These are phyloP conservation scores for Metschnikowia cerradonensis DNA, from an alignment of 805 yeast genomes.

Conservation along the genomic window DNA sequence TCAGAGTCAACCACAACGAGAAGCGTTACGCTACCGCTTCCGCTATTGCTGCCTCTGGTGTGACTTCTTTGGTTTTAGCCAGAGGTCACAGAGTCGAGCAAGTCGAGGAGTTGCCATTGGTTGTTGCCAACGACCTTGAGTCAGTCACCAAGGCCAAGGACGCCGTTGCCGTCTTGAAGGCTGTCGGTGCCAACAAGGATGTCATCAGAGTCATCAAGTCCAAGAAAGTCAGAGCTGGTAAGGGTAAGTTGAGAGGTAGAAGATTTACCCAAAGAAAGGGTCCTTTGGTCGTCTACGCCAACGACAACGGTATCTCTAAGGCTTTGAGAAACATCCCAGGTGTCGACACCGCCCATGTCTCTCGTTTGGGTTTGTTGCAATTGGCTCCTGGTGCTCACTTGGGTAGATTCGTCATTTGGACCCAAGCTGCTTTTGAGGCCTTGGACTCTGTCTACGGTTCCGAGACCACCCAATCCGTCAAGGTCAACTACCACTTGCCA, in stretches of 20 bases:
- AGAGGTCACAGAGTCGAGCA: constrained; percentile 99
- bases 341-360: constrained; percentile 94
- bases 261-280: constrained; percentile 99
- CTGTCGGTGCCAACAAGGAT: constrained; percentile 98
- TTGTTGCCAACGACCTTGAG: constrained; percentile 91
- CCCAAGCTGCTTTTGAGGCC: constrained; percentile 95
- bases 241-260: constrained; percentile 99
- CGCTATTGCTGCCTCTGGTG: constrained; percentile 98
- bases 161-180: constrained; percentile 96
- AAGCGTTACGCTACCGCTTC: constrained; percentile 99
- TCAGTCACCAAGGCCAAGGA: constrained; percentile 95
- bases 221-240: constrained; percentile 99
- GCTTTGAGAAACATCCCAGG: constrained; percentile 99
- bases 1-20: constrained; percentile 99
- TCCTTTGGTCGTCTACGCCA: constrained; percentile 96
- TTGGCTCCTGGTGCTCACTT: constrained; percentile 99
- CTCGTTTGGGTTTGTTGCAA: constrained; percentile 91
- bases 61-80: constrained; percentile 96
- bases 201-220: constrained; percentile 97
- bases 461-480: constrained; percentile 75
- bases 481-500: constrained; percentile 91
- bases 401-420: constrained; percentile 99
- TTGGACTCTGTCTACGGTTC: constrained; percentile 97
- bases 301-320: constrained; percentile 96
- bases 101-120: constrained; percentile 97